phyloP scores from a whole-genome alignment of 116 monocot species.

The Phalaenopsis hybrid region DNA sequence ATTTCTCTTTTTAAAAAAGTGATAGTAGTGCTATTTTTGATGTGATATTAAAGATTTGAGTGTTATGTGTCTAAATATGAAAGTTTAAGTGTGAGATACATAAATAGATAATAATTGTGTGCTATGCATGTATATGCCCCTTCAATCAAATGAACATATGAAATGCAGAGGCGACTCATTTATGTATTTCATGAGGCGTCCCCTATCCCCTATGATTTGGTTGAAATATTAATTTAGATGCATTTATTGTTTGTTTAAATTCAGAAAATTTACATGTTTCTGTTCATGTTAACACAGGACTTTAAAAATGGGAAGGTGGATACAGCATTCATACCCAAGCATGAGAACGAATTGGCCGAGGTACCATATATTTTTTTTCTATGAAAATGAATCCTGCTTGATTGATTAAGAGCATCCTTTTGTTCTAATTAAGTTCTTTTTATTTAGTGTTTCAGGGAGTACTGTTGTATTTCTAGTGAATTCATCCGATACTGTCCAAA shows the following conservation, averaged over 20 bases:
- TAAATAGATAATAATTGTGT: too few species aligned
- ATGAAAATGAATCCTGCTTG: neutral
- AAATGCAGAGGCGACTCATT: neutral
- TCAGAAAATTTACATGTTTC: neutral
- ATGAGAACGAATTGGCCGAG: slow-evolving; percentile 71
- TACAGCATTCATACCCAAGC: slow-evolving; percentile 91
- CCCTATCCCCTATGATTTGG: neutral
- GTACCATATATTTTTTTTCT: slow-evolving; percentile 19
- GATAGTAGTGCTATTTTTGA: too few species aligned
- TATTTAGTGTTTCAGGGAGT: neutral
- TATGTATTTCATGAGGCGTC: neutral
- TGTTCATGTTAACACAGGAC: slow-evolving; percentile 46
- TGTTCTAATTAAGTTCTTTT: neutral
- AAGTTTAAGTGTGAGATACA: too few species aligned
- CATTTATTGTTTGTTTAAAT: neutral
- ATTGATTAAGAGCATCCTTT: neutral
- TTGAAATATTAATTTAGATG: neutral
- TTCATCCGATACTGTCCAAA: neutral
- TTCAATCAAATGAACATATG: too few species aligned
- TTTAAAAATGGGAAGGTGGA: slow-evolving; percentile 84
- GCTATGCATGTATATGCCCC: too few species aligned
- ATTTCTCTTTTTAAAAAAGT: too few species aligned
- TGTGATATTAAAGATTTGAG: too few species aligned
- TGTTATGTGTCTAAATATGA: too few species aligned
- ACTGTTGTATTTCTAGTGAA: neutral